Conservation (phyloP, 2,329 filamentous ascomycete species). For the Aspergillus brasiliensis region DNA sequence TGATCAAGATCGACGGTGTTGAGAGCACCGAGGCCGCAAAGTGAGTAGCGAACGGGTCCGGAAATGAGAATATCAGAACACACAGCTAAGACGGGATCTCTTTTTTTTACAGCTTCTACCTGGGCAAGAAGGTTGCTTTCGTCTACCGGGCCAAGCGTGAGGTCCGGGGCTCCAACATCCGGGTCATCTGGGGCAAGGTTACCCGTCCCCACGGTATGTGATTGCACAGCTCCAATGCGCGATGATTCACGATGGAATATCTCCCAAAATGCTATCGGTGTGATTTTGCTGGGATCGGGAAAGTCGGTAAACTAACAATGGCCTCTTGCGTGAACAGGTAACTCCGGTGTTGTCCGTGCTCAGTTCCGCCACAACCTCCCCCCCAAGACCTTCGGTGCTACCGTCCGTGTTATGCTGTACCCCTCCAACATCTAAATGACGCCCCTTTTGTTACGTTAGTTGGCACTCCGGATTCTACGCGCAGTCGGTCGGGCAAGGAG, state of each 20-base stretch:
- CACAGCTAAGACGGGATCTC: conserved; percentile 24
- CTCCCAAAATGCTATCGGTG: conserved; percentile 8
- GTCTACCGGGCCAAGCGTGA: conserved; percentile 96
- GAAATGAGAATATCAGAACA: conserved; percentile 1
- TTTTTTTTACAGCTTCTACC: conserved; percentile 70
- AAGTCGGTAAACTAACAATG: conserved; percentile 12
- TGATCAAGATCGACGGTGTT: conserved; percentile 99
- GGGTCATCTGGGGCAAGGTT: conserved; percentile 99
- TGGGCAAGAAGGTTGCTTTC: conserved; percentile 98
- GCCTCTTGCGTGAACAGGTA: conserved; percentile 61
- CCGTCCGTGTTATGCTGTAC: conserved; percentile 96
- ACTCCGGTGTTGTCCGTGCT: conserved; percentile 96
- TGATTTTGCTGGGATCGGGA: not conserved
- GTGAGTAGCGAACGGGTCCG: conserved; percentile 51
- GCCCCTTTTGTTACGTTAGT: conserved; percentile 37
- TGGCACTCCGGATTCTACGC: conserved; percentile 40
- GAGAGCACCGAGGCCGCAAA: conserved; percentile 85
- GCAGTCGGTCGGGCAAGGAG: conserved; percentile 42
- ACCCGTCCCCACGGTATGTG: conserved; percentile 86
- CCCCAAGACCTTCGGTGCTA: conserved; percentile 93
- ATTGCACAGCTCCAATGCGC: conserved; percentile 11
- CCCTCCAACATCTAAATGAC: conserved; percentile 87
- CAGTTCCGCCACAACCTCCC: conserved; percentile 97
- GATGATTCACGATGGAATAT: not conserved
- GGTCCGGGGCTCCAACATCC: conserved; percentile 96